phyloP scores from a whole-genome alignment of 208 protist genomes.

The Hexamita inflata region DNA sequence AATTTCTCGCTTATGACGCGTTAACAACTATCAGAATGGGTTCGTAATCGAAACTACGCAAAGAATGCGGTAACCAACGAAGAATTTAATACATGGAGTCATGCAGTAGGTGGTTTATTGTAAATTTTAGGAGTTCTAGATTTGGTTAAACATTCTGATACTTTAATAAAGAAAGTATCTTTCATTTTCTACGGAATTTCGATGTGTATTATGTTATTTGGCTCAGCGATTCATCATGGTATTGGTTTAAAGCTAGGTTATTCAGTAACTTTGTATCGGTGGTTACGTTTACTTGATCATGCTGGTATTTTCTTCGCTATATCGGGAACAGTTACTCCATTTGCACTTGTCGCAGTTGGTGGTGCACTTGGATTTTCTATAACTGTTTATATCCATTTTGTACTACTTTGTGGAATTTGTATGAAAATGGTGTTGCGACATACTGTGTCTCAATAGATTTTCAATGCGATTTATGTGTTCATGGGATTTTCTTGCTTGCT shows the following conservation, averaged over 20 bases:
- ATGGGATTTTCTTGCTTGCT: background rate
- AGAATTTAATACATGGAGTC: too few species aligned
- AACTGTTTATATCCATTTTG: background rate
- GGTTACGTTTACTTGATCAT: background rate
- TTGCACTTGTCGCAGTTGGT: background rate
- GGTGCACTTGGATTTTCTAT: background rate
- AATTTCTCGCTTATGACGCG: too few species aligned
- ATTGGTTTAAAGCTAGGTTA: background rate
- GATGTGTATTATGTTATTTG: constrained; percentile 1
- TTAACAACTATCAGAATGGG: too few species aligned
- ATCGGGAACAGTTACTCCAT: background rate
- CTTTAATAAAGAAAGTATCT: too few species aligned
- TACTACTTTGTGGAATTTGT: background rate
- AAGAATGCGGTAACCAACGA: too few species aligned
- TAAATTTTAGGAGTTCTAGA: too few species aligned
- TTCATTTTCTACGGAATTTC: too few species aligned
- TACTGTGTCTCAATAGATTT: background rate
- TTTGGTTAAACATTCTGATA: too few species aligned
- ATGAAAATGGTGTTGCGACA: background rate
- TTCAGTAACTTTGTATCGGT: background rate
- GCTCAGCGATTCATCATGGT: background rate
- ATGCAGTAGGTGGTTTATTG: too few species aligned
- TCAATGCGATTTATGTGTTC: background rate
- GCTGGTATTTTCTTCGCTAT: background rate
- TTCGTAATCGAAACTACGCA: too few species aligned